Evolutionary conservation across 371 early-diverging fungal genomes (phyloP), one percentile per base, ranked within the genome.

Genomic region (Neoconidiobolus thromboides): DNA sequence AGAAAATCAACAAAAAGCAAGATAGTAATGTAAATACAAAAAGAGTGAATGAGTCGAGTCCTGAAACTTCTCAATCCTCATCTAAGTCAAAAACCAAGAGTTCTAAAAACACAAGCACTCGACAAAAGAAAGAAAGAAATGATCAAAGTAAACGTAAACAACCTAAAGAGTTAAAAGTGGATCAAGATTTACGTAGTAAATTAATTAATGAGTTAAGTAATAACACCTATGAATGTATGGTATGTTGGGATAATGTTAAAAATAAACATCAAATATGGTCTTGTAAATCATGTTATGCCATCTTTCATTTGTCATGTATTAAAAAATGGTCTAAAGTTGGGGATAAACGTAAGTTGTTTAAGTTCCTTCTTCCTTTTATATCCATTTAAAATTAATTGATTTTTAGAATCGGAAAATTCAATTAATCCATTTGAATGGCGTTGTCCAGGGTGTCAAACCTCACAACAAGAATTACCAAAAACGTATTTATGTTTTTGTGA

Each of bases 401-500:
- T 58, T 61, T 43, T 71, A 69, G 67, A 57, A 58, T 15, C 2
- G 38, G 14, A 61, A 60, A 14, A 40, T 14, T 46, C 6, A 7
- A 58, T 39, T n/a, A 50, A 55, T 2, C 43, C 39, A 14, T 48
- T 36, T 26, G 65, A 70, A 37, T 93, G 93, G 93, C 75, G 93
- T 52, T 95, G 96, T 65, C 96, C 96, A 5, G 93, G 94, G 3
- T 95, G 96, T 69, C 93, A 92, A 65, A 73, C 79, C 59, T 75
- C 69, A n/a, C 76, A 74, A 38, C 72, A 73, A 0, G 77, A 71
- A 2, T 65, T 81, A 26, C 92, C 92, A 0, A 63, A 70, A 41
- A 78, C 82, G 42, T 87, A 90, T 58, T 61, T 71, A 7, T 95
- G 96, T 71, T 93, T 89, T 61, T 95, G 96, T 70, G 84, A 86